A percentile compares a stretch with the other conserved stretches of the same genome.
These are phyloP conservation scores for Dioscorea dumetorum DNA, from an alignment of 106 monocot genomes.

Conservation along the genomic window DNA sequence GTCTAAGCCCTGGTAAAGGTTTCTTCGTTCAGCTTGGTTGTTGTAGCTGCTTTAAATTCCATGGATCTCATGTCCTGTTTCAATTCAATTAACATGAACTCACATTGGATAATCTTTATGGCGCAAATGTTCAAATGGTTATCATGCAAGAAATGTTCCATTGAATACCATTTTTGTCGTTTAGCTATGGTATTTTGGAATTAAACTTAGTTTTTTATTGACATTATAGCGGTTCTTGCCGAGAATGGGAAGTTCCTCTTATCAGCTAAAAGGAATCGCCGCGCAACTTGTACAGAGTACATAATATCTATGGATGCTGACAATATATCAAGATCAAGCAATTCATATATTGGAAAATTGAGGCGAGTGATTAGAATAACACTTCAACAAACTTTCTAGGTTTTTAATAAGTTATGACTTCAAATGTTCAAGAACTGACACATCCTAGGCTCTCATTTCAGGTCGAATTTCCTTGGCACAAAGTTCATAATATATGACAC, in stretches of 20 bases:
- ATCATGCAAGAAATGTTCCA: not conserved
- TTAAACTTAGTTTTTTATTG: no score
- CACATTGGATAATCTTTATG: not conserved
- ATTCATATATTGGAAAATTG: slow-evolving; percentile 60
- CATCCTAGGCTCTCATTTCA: not conserved
- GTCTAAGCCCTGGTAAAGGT: slow-evolving; percentile 33
- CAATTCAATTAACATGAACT: no score
- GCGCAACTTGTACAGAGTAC: slow-evolving; percentile 42
- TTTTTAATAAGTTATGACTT: not conserved
- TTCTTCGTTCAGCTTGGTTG: not conserved
- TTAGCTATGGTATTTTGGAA: no score
- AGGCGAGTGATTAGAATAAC: slow-evolving; percentile 18
- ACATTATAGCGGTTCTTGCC: slow-evolving; percentile 34
- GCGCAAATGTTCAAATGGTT: not conserved
- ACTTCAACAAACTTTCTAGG: not conserved
- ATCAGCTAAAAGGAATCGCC: slow-evolving; percentile 46
- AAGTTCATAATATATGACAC: slow-evolving; percentile 52
- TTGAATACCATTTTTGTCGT: no score
- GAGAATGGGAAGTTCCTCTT: slow-evolving; percentile 75
- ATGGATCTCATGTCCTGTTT: not conserved
- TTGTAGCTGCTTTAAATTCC: not conserved
- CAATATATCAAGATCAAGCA: slow-evolving; percentile 56
- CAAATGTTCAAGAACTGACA: not conserved
- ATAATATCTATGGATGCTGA: slow-evolving; percentile 38
- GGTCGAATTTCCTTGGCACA: slow-evolving; percentile 58